Evolutionary conservation across 805 yeast genomes (phyloP).

Genomic region (Kregervanrija fluxuum): DNA sequence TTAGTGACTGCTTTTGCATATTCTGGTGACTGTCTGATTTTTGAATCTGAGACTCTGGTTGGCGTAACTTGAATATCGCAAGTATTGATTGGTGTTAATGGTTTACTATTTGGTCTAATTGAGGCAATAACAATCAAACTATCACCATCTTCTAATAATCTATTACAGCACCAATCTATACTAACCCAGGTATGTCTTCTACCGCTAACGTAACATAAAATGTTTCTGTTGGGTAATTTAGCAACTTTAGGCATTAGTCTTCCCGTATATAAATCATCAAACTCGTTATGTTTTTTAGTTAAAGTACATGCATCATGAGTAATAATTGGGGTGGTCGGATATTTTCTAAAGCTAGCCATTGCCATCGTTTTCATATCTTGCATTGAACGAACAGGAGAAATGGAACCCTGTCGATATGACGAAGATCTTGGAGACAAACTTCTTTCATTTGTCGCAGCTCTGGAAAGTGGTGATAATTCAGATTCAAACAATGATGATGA

Average conservation of each 20-base stretch:
- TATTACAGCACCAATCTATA: constrained; percentile 58
- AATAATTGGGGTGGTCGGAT: constrained; percentile 31
- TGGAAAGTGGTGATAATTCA: constrained; percentile 13
- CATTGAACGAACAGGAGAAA: constrained; percentile 11
- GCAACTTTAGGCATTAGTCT: constrained; percentile 26
- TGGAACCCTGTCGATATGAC: constrained; percentile 13
- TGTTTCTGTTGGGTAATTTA: constrained; percentile 41
- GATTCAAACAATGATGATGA: constrained; percentile 5
- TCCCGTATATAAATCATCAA: constrained; percentile 38
- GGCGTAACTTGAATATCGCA: constrained; percentile 10
- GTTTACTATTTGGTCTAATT: constrained; percentile 27
- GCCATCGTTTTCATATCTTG: background rate
- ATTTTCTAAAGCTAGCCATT: constrained; percentile 6
- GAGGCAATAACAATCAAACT: constrained; percentile 55
- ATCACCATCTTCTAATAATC: constrained; percentile 57
- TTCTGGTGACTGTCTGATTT: constrained; percentile 39
- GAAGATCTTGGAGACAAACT: constrained; percentile 16
- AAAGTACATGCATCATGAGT: constrained; percentile 36
- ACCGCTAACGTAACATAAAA: constrained; percentile 62
- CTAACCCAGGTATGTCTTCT: constrained; percentile 79
- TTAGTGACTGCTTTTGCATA: constrained; percentile 37
- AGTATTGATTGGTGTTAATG: constrained; percentile 14
- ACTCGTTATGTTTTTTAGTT: constrained; percentile 40
- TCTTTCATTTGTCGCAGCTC: constrained; percentile 10
- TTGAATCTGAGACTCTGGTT: constrained; percentile 21